phyloP scores from a whole-genome alignment of 2,329 filamentous ascomycete genomes.

The Leptographium flavum region DNA sequence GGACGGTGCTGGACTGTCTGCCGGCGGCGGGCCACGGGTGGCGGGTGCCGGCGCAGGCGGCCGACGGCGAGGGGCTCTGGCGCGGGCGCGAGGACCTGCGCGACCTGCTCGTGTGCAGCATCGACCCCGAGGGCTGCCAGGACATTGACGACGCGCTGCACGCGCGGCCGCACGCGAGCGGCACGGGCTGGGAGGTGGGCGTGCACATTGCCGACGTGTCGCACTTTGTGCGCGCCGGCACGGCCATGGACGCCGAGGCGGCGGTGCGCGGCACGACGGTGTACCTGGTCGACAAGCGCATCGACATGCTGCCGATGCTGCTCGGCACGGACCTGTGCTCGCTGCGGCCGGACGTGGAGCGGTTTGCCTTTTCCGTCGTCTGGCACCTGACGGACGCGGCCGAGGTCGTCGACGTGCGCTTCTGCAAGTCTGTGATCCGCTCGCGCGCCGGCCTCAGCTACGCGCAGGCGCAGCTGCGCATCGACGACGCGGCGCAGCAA shows the following conservation, averaged over 20 bases:
- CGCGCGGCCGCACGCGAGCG: slow-evolving; percentile 70
- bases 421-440: slow-evolving; percentile 96
- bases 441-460: slow-evolving; percentile 96
- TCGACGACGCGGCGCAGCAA: slow-evolving; percentile 76
- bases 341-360: slow-evolving; percentile 93
- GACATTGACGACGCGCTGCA: slow-evolving; percentile 98
- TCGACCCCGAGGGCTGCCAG: slow-evolving; percentile 89
- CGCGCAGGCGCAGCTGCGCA: slow-evolving; percentile 85
- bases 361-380: slow-evolving; percentile 69
- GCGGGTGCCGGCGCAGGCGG: slow-evolving; percentile 72
- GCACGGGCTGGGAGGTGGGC: slow-evolving; percentile 89
- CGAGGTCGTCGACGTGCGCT: slow-evolving; percentile 70
- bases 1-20: slow-evolving; percentile 85
- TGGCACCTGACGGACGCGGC: slow-evolving; percentile 77
- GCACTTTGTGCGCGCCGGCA: slow-evolving; percentile 93
- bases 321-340: slow-evolving; percentile 94
- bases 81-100: slow-evolving; percentile 70
- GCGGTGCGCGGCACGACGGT: slow-evolving; percentile 91
- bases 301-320: slow-evolving; percentile 96
- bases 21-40: slow-evolving; percentile 86
- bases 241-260: slow-evolving; percentile 92
- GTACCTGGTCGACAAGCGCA: slow-evolving; percentile 96
- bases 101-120: slow-evolving; percentile 84
- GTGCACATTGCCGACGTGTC: slow-evolving; percentile 99
- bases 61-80: slow-evolving; percentile 63